These are phyloP conservation scores for Dictyostelium purpureum DNA, from an alignment of 78 protist species.

Conservation along the genomic window DNA sequence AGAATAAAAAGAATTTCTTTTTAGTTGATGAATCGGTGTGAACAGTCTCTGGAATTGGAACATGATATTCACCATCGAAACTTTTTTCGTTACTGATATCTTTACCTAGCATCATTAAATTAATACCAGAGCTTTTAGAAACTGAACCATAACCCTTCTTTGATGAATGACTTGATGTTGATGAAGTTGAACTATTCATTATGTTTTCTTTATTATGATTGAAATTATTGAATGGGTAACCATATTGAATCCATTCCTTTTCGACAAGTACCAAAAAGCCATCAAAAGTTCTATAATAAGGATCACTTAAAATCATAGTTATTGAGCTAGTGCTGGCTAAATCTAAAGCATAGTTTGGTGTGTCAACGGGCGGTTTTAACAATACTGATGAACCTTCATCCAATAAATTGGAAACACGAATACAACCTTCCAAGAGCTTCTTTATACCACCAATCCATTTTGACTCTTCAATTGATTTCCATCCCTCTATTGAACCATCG, in stretches of 20 bases:
- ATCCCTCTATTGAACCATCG: conserved; percentile 58
- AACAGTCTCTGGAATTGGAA: not conserved
- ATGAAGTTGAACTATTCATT: not conserved
- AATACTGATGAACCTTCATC: conserved; percentile 41
- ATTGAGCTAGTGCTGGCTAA: conserved; percentile 82
- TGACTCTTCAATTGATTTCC: conserved; percentile 50
- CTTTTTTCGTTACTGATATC: not conserved
- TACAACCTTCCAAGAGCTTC: conserved; percentile 37
- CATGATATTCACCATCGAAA: not conserved
- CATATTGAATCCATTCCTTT: conserved; percentile 96
- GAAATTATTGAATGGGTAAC: conserved; percentile 48
- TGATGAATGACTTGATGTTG: not conserved
- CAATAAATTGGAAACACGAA: not conserved
- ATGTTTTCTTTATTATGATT: conserved; percentile 1
- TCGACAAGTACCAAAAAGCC: conserved; percentile 92
- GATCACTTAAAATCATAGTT: conserved; percentile 88
- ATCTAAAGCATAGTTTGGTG: conserved; percentile 18
- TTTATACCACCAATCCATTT: conserved; percentile 32
- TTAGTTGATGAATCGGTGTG: not conserved
- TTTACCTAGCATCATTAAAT: not conserved
- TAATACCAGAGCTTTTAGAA: not conserved
- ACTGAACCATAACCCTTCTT: not conserved
- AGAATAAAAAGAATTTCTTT: conserved; percentile 13
- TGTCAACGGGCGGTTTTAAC: conserved; percentile 22
- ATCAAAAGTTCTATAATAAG: conserved; percentile 91